These are phyloP conservation scores for Teratosphaeria nubilosa DNA, from an alignment of 2,329 filamentous ascomycete species.

Conservation along the genomic window DNA sequence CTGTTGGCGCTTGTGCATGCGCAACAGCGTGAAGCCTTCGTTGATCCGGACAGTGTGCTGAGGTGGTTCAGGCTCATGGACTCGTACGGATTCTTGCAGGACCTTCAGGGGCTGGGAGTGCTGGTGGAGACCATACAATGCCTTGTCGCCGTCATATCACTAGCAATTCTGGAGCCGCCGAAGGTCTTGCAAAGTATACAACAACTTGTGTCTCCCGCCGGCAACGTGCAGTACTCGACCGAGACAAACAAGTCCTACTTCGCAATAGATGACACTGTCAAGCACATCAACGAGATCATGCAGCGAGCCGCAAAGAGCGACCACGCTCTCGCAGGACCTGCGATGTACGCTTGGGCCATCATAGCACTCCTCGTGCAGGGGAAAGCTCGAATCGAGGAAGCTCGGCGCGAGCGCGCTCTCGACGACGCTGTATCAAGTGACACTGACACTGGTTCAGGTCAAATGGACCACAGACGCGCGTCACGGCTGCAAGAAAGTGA, in stretches of 20 bases:
- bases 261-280: constrained; percentile 58
- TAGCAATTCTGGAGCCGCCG: constrained; percentile 62
- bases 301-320: constrained; percentile 47
- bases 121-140: constrained; percentile 51
- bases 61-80: constrained; percentile 69
- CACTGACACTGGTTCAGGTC: constrained; percentile 2
- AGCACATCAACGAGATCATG: constrained; percentile 63
- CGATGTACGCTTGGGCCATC: constrained; percentile 72
- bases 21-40: constrained; percentile 10
- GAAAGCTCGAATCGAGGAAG: constrained; percentile 22
- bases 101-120: constrained; percentile 37
- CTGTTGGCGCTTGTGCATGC: constrained; percentile 43
- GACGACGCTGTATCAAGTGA: constrained; percentile 9
- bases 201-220: constrained; percentile 27
- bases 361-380: constrained; percentile 58
- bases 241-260: constrained; percentile 48
- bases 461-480: constrained; percentile 1
- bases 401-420: neutral
- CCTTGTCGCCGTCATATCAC: constrained; percentile 58
- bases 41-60: constrained; percentile 41
- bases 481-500: constrained; percentile 1
- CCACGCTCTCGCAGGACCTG: constrained; percentile 57
- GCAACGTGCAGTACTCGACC: constrained; percentile 11
- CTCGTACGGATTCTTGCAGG: constrained; percentile 58
- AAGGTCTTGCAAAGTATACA: constrained; percentile 35